Percentiles rank a stretch among this genome's conserved stretches.
Evolutionary conservation across 164 flowering plant species (phyloP).

Genomic region (Macadamia integrifolia): DNA sequence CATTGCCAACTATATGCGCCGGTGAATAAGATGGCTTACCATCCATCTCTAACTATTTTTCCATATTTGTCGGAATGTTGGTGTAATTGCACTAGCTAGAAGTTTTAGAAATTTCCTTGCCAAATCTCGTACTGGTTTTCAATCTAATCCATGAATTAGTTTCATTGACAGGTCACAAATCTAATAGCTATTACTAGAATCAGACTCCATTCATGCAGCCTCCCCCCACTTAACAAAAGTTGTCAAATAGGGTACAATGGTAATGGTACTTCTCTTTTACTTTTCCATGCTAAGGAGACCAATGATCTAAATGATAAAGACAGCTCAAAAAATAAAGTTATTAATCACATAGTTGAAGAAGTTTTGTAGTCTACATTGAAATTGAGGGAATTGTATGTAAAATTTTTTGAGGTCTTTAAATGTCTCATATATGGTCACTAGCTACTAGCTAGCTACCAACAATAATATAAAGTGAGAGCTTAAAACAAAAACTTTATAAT

Average conservation of each 20-base stretch:
- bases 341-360: background rate
- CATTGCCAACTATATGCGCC: conserved; percentile 9
- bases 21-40: conserved; percentile 35
- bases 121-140: background rate
- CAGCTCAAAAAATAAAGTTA: background rate
- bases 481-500: background rate
- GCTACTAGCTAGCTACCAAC: background rate
- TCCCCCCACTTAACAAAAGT: background rate
- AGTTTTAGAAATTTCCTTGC: background rate
- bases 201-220: background rate
- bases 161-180: too few species aligned
- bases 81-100: background rate
- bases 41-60: background rate
- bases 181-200: too few species aligned
- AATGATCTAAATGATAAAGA: background rate
- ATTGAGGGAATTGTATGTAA: background rate
- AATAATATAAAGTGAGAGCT: background rate
- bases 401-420: too few species aligned
- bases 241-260: background rate
- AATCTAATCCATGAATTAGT: background rate
- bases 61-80: background rate
- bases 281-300: background rate
- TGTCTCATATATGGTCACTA: background rate
- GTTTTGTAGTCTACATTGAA: background rate
- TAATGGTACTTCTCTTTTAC: background rate